Conservation (phyloP, 257 asterid species). For the Jacaranda mimosifolia region DNA sequence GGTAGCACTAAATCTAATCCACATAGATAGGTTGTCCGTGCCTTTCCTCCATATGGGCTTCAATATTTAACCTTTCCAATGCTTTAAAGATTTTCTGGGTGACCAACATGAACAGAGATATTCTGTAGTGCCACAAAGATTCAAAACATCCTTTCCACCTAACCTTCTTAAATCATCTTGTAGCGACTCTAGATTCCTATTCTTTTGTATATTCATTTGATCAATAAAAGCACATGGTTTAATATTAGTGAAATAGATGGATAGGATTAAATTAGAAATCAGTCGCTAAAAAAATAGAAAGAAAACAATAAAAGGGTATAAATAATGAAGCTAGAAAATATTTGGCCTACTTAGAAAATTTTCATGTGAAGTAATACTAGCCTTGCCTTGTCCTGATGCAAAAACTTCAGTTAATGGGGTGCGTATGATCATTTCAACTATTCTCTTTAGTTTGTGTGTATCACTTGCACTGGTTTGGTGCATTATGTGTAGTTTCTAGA, state of each 20-base stretch:
- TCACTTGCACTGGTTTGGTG: too few relatives aligned
- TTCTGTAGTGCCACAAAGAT: constrained; percentile 10
- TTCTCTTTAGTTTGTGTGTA: background rate
- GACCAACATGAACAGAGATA: background rate
- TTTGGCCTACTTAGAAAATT: constrained; percentile 7
- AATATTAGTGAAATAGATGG: background rate
- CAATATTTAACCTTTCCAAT: constrained; percentile 22
- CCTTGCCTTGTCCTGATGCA: background rate
- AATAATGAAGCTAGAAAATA: background rate
- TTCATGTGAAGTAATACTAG: background rate
- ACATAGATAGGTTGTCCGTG: too few relatives aligned
- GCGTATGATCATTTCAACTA: background rate
- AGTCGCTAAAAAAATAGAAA: background rate
- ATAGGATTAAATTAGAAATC: background rate
- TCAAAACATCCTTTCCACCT: constrained; percentile 23
- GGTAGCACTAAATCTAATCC: too few relatives aligned
- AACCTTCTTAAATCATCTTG: constrained; percentile 16
- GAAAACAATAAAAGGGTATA: background rate
- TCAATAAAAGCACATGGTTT: constrained; percentile 1
- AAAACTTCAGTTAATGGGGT: background rate
- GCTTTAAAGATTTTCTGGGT: background rate
- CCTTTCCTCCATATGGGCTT: background rate
- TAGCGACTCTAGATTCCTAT: constrained; percentile 4
- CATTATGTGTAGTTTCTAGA: too few relatives aligned
- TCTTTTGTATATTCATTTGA: constrained; percentile 18